Conservation (phyloP, 2,329 filamentous ascomycete genomes). For the Ophiosphaerella korrae region DNA sequence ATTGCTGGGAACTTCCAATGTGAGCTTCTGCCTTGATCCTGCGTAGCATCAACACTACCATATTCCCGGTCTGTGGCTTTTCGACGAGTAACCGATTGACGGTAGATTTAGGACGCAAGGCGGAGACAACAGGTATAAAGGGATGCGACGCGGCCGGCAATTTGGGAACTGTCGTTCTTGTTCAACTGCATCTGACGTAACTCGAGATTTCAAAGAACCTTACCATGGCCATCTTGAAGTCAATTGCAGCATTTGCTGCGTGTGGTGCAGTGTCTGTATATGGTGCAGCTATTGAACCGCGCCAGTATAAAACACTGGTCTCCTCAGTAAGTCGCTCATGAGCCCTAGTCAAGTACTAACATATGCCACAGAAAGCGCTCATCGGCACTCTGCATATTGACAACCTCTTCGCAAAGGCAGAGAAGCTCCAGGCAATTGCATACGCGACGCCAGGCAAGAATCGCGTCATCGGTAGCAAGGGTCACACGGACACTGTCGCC, state of each 20-base stretch:
- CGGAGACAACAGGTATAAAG: slow-evolving; percentile 16
- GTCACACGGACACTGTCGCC: slow-evolving; percentile 48
- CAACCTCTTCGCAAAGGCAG: slow-evolving; percentile 34
- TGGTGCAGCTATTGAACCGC: slow-evolving; percentile 28
- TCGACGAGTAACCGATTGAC: slow-evolving; percentile 4
- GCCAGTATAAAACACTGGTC: slow-evolving; percentile 30
- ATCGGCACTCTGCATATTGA: slow-evolving; percentile 31
- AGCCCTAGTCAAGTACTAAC: slow-evolving; percentile 1
- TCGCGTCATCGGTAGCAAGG: slow-evolving; percentile 48
- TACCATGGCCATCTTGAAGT: slow-evolving; percentile 26
- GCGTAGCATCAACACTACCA: slow-evolving; percentile 13
- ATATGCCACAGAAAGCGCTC: slow-evolving; percentile 22
- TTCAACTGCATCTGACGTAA: background rate
- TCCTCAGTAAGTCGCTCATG: slow-evolving; percentile 22
- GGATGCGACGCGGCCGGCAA: slow-evolving; percentile 1
- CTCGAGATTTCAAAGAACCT: background rate
- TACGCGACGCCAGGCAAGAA: slow-evolving; percentile 48
- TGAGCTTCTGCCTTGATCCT: slow-evolving; percentile 14
- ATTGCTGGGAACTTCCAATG: slow-evolving; percentile 10
- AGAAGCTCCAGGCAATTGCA: slow-evolving; percentile 46
- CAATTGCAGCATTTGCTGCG: slow-evolving; percentile 28
- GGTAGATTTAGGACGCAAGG: background rate
- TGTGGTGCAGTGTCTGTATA: slow-evolving; percentile 22
- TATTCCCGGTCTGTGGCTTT: slow-evolving; percentile 16
- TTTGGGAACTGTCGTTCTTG: slow-evolving; percentile 1